phyloP scores from a whole-genome alignment of 140 eudicot species.

The Stevia rebaudiana region DNA sequence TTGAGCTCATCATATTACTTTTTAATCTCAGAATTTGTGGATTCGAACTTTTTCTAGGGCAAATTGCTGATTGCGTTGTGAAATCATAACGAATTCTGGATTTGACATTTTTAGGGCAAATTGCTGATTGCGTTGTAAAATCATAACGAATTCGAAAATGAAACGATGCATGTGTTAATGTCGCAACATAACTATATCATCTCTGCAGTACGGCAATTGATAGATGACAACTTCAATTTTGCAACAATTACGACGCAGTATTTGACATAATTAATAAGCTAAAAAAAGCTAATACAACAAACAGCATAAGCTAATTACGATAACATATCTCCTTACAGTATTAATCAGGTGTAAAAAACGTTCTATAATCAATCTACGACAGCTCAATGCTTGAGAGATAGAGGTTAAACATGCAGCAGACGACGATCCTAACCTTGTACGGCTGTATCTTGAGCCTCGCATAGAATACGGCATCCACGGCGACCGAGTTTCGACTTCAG shows the following conservation, averaged over 20 bases:
- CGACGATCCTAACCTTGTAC: not conserved
- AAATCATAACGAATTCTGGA: not conserved
- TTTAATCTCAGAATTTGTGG: not conserved
- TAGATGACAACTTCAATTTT: not conserved
- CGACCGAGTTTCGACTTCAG: not conserved
- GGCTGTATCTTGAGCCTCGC: slow-evolving; percentile 4
- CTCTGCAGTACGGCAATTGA: not conserved
- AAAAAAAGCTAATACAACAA: not conserved
- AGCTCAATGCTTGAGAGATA: not conserved
- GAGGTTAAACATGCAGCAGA: not conserved
- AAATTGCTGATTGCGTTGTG: not conserved
- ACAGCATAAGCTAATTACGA: not conserved
- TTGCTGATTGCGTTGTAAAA: not conserved
- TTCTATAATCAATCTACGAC: not conserved
- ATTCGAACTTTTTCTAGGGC: not conserved
- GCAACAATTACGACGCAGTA: not conserved
- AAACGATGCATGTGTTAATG: not conserved
- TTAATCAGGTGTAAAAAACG: not conserved
- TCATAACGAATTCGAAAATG: not conserved
- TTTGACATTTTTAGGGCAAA: not conserved
- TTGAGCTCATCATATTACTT: not conserved
- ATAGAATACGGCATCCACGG: not conserved
- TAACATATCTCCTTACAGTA: not conserved
- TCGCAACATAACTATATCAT: not conserved
- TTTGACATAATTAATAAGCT: not conserved